Conservation (phyloP, 164 flowering plant species). For the Echeveria elegans region DNA sequence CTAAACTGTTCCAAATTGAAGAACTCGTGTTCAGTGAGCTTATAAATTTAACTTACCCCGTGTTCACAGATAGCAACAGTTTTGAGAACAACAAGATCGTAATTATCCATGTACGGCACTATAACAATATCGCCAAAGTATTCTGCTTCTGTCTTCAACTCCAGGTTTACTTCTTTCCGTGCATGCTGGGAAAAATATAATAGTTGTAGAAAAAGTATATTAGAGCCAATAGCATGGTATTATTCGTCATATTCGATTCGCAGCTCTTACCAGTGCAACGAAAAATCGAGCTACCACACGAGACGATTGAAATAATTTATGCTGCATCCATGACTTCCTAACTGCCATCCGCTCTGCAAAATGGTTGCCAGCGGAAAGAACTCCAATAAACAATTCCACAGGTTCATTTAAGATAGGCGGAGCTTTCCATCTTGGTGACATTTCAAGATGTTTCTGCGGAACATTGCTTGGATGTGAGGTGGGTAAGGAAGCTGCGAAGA, state of each 20-base stretch:
- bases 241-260: background rate
- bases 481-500: slow-evolving; percentile 84
- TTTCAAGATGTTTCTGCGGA: slow-evolving; percentile 70
- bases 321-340: slow-evolving; percentile 75
- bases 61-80: slow-evolving; percentile 70
- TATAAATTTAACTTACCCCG: slow-evolving; percentile 40
- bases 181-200: slow-evolving; percentile 30
- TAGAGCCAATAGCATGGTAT: background rate
- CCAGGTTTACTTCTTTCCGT: slow-evolving; percentile 53
- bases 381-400: slow-evolving; percentile 31
- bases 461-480: slow-evolving; percentile 78
- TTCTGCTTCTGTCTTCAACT: slow-evolving; percentile 65
- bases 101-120: slow-evolving; percentile 71
- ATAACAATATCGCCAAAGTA: slow-evolving; percentile 66
- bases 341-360: slow-evolving; percentile 61
- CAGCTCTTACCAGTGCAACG: slow-evolving; percentile 45
- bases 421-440: slow-evolving; percentile 34
- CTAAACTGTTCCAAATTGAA: background rate
- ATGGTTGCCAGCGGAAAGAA: slow-evolving; percentile 36
- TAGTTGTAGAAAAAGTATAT: background rate
- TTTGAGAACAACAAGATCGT: slow-evolving; percentile 68
- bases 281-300: slow-evolving; percentile 53
- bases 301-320: slow-evolving; percentile 39
- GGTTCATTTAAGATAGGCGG: slow-evolving; percentile 21
- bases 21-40: background rate